Evolutionary conservation across 352 stramenopile genomes (phyloP), one percentile per base, ranked within the genome.

Genomic region (Globisporangium canariense): DNA sequence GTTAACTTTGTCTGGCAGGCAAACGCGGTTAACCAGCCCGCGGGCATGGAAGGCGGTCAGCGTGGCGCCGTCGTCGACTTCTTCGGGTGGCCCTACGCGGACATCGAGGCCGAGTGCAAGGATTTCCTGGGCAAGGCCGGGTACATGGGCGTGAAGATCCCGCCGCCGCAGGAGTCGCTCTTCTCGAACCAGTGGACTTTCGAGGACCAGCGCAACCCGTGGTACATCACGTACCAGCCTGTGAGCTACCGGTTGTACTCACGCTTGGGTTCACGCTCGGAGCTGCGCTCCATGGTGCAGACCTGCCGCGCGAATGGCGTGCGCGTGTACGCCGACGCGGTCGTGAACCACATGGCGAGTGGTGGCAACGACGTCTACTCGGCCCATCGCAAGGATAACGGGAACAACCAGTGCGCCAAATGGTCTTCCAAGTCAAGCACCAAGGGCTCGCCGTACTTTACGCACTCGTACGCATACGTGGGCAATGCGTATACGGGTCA

Each of bases 1-100:
- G 70, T 89, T 40, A 83, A 89, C 70, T 88, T 89, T 64, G 53
- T 89, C 1, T 89, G 80, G 80, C 73, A 89, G 32, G 70, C 67
- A 53, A 71, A 71, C 5, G 32, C 53, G 0, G 76, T 90, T 20
- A 68, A 34, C 14, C 61, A 64, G 20, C 32, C 55, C 4, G 36
- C 61, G 4, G 56, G 51, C 0, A 58, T 74, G 32, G 70, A 77
- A 51, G 41, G 60, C 28, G 75, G 75, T n/a, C 75, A 83, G 25
- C 61, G 61, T 1, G 74, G 74, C 4, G 71, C 75, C 1, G 73
- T 83, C 54, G 75, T 82, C 3, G 75, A 81, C 25, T 53, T 82
- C 18, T 82, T 82, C 28, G 72, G 71, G 13, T 82, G 75, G 75
- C 75, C 75, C 41, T 76, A 76, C 57, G 52, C 45, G 22, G 75